Evolutionary conservation across 805 yeast genomes (phyloP).

Genomic region (Candida oleophila): DNA sequence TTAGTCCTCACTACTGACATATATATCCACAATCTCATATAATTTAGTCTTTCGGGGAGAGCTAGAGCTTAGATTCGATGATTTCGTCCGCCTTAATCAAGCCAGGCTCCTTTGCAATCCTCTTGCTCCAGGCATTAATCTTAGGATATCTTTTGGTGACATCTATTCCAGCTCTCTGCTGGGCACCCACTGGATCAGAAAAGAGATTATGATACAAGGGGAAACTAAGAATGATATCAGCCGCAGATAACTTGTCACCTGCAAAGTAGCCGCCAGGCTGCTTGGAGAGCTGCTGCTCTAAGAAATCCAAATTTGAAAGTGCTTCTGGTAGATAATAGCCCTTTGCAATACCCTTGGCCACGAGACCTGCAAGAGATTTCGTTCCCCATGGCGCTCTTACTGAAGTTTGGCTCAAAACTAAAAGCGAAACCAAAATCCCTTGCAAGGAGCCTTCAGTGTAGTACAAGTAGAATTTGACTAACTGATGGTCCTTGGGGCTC

Average conservation of each 20-base stretch:
- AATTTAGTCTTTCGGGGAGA: too few relatives aligned
- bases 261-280: slow-evolving; percentile 41
- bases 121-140: slow-evolving; percentile 22
- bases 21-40: too few relatives aligned
- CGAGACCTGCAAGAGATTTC: slow-evolving; percentile 17
- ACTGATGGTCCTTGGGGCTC: slow-evolving; percentile 14
- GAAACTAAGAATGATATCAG: slow-evolving; percentile 55
- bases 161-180: slow-evolving; percentile 15
- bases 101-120: slow-evolving; percentile 12
- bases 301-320: slow-evolving; percentile 21
- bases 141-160: slow-evolving; percentile 16
- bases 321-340: slow-evolving; percentile 27
- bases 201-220: slow-evolving; percentile 34
- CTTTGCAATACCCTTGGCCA: slow-evolving; percentile 22
- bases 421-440: slow-evolving; percentile 18
- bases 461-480: slow-evolving; percentile 23
- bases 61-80: too few relatives aligned
- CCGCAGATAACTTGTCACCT: slow-evolving; percentile 50
- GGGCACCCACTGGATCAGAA: slow-evolving; percentile 21
- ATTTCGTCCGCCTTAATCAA: slow-evolving; percentile 14
- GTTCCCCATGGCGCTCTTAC: slow-evolving; percentile 27
- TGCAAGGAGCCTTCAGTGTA: slow-evolving; percentile 26
- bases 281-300: slow-evolving; percentile 27
- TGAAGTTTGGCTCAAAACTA: slow-evolving; percentile 25
- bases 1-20: too few relatives aligned